Conservation (phyloP, 306 rosid species). For the Castanea sativa region DNA sequence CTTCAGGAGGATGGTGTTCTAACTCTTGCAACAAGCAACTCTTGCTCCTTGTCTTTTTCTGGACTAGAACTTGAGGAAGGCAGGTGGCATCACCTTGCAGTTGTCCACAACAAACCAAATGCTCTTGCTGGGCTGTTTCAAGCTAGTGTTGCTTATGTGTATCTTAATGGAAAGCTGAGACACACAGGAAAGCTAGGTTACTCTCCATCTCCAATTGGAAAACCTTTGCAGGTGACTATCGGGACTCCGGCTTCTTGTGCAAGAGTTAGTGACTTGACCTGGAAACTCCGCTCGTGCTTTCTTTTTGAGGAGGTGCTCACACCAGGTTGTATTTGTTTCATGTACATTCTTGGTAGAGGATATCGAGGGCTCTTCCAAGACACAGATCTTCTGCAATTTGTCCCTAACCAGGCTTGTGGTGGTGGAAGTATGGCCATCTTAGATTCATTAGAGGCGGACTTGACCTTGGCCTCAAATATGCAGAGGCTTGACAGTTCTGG, state of each 20-base stretch:
- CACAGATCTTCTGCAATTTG: conserved; percentile 91
- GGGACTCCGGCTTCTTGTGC: conserved; percentile 84
- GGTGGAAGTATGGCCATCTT: conserved; percentile 99
- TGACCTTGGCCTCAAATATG: conserved; percentile 57
- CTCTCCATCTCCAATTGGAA: conserved; percentile 94
- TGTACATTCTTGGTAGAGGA: conserved; percentile 99
- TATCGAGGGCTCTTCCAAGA: conserved; percentile 97
- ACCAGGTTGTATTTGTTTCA: conserved; percentile 83
- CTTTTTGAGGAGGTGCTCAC: conserved; percentile 98
- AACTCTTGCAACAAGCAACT: conserved; percentile 92
- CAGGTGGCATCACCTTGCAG: conserved; percentile 99
- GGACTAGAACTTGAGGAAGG: conserved; percentile 94
- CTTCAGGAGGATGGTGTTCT: conserved; percentile 96
- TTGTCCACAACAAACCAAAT: conserved; percentile 96
- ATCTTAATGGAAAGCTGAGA: conserved; percentile 90
- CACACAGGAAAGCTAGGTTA: conserved; percentile 97
- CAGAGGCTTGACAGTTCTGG: conserved; percentile 67
- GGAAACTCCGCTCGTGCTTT: conserved; percentile 97
- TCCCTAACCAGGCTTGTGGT: conserved; percentile 98
- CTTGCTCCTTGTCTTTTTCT: conserved; percentile 76
- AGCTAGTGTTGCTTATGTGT: conserved; percentile 96
- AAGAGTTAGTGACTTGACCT: conserved; percentile 70
- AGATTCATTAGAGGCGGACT: conserved; percentile 87
- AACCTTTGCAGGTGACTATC: conserved; percentile 80
- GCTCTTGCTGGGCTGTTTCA: conserved; percentile 99